Base-by-base conservation (phyloP, 2,329 filamentous ascomycete species). In the Phyllosticta paracitricarpa region DNA sequence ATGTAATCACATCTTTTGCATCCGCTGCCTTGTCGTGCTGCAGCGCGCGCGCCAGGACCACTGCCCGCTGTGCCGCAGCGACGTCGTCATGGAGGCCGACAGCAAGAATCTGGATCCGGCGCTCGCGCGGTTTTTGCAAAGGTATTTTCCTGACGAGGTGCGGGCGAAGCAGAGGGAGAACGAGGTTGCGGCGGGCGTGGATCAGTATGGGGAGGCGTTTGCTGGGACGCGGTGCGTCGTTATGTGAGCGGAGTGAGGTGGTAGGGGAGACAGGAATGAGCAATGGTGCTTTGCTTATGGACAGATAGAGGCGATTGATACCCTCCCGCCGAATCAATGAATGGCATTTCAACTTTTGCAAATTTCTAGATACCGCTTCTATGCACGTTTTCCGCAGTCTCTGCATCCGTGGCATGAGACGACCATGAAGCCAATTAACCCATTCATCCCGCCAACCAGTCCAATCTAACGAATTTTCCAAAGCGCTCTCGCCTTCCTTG, bases 1-100 rank as follows among this genome's bases (percentile, higher is more conserved):
- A 14, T 96, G 91, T 72, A 77, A 81, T 28, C 89, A 94, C 66
- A 77, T 92, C 14, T 92, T 93, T 69, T 96, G 91, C 75, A 93
- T 94, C 61, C 81, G 89, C 2, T 96, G 91, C 70, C 80, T 93
- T 56, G 85, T 95, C 64, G 85, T 89, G 67, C 84, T 96, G 76
- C 90, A 94, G 71, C 84, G 85, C 54, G 82, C 84, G 51, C 79
- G 81, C 63, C 85, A 88, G 69, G 81, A 81, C 48, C 78, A 83
- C 58, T 96, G 91, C 69, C 90, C 91, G 0, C 77, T 94, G 59
- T 96, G 91, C 71, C 81, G 91, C 62, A 81, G 84, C 19, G 81
- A 86, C 62, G 88, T 86, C 0, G 83, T 95, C 10, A 81, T 89
- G 76, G 76, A 81, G 62, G 89, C 90, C 0, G 86, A 88, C 64